Percentiles rank a stretch among this genome's conserved stretches.
Evolutionary conservation across 192 early-diverging fungal genomes (phyloP).

Genomic region (Coemansia sp.): DNA sequence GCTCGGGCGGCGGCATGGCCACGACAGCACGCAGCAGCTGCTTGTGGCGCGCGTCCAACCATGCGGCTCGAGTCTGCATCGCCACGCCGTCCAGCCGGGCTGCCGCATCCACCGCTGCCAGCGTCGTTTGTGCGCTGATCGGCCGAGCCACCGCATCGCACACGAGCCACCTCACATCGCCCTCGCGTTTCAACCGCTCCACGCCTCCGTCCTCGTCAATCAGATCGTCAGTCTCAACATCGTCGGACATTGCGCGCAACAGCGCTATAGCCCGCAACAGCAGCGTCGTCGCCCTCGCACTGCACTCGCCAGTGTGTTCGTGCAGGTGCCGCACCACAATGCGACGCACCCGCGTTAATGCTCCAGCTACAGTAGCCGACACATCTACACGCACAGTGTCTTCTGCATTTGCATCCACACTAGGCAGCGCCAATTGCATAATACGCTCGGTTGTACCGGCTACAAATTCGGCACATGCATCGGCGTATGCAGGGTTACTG

Average conservation of each 20-base stretch:
- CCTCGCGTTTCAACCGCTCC: conserved; percentile 10
- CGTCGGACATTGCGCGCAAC: conserved; percentile 8
- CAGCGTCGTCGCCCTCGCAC: not conserved
- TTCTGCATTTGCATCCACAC: not conserved
- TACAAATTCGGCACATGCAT: conserved; percentile 29
- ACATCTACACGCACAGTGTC: conserved; percentile 21
- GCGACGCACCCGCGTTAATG: conserved; percentile 13
- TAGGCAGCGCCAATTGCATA: conserved; percentile 21
- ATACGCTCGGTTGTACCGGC: conserved; percentile 31
- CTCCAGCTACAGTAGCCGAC: conserved; percentile 5
- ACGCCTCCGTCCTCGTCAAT: not conserved
- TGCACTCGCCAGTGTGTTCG: not conserved
- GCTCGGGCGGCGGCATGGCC: conserved; percentile 21
- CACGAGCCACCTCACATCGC: conserved; percentile 30
- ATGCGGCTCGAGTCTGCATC: not conserved
- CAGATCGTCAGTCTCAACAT: not conserved
- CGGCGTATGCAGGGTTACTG: not conserved
- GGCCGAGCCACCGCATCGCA: conserved; percentile 20
- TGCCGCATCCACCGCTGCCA: conserved; percentile 27
- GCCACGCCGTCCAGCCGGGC: not conserved
- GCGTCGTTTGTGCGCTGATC: conserved; percentile 1
- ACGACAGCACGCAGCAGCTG: conserved; percentile 20
- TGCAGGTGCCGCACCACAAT: conserved; percentile 15
- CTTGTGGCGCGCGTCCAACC: conserved; percentile 22
- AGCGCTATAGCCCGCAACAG: conserved; percentile 30